Conservation (phyloP, 2,329 filamentous ascomycete genomes). For the Pseudogymnoascus sp. region DNA sequence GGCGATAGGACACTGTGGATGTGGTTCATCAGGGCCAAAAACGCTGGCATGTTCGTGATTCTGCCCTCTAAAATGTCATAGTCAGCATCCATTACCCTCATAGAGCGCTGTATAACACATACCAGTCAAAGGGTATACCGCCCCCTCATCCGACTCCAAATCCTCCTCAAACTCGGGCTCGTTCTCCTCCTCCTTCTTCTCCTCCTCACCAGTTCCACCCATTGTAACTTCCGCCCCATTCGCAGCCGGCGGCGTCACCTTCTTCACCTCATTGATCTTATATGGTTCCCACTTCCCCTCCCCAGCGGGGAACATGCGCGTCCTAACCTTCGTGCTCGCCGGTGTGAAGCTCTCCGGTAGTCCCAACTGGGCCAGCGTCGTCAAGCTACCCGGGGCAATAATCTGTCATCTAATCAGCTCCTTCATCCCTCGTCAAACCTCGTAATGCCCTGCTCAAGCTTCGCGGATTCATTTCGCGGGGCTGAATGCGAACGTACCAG, state of each 20-base stretch:
- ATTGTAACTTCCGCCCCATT: constrained; percentile 26
- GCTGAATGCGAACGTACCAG: constrained; percentile 32
- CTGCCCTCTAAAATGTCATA: constrained; percentile 50
- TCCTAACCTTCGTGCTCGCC: constrained; percentile 75
- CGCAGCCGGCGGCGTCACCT: constrained; percentile 25
- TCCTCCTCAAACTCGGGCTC: constrained; percentile 76
- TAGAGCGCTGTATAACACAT: constrained; percentile 18
- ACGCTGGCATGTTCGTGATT: constrained; percentile 85
- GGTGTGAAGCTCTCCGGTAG: constrained; percentile 55
- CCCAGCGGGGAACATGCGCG: constrained; percentile 80
- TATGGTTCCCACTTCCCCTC: constrained; percentile 77
- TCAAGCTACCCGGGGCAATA: constrained; percentile 38
- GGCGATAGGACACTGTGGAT: constrained; percentile 84
- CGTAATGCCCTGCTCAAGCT: background rate
- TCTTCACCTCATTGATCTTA: constrained; percentile 61
- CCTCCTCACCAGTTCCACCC: constrained; percentile 25
- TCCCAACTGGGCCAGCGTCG: constrained; percentile 28
- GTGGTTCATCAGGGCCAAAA: constrained; percentile 87
- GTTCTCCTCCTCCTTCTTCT: constrained; percentile 39
- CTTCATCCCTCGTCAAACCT: background rate
- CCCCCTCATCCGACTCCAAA: constrained; percentile 76
- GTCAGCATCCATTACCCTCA: constrained; percentile 6
- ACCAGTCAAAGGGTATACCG: constrained; percentile 75
- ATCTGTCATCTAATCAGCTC: constrained; percentile 14
- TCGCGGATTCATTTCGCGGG: background rate